A percentile compares a stretch with the other conserved stretches of the same genome.
phyloP scores from a whole-genome alignment of 2,329 filamentous ascomycete genomes.

The Meredithiella fracta region DNA sequence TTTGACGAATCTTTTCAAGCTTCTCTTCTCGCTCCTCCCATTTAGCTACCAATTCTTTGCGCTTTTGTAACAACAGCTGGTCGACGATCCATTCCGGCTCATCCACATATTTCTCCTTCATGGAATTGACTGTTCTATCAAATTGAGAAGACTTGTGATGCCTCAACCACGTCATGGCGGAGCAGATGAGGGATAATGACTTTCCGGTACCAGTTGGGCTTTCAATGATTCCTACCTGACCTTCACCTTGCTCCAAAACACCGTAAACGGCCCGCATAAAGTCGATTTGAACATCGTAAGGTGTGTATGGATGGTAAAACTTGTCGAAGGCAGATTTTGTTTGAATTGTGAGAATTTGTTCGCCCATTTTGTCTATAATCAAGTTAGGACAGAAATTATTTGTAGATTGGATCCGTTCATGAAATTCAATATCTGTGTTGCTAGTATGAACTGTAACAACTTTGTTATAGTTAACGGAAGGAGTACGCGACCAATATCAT shows the following conservation, averaged over 20 bases:
- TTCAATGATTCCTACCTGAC: conserved; percentile 76
- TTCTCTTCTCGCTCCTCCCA: conserved; percentile 61
- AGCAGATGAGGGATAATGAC: conserved; percentile 80
- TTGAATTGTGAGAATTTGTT: background rate
- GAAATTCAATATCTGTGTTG: background rate
- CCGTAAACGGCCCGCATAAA: conserved; percentile 77
- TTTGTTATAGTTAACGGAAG: too few relatives aligned
- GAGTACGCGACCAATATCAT: too few relatives aligned
- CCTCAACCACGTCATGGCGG: conserved; percentile 78
- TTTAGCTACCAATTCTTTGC: conserved; percentile 45
- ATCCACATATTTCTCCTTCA: conserved; percentile 34
- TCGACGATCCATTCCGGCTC: conserved; percentile 78
- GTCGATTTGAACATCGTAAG: conserved; percentile 72
- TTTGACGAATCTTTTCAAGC: conserved; percentile 47
- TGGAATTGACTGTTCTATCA: conserved; percentile 34
- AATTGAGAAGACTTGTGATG: conserved; percentile 51
- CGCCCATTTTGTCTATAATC: background rate
- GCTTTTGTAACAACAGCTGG: conserved; percentile 53
- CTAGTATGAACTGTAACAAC: background rate
- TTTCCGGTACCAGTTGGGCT: conserved; percentile 89
- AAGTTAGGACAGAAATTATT: background rate
- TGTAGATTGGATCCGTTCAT: too few relatives aligned
- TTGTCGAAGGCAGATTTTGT: conserved; percentile 23
- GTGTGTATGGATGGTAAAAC: conserved; percentile 76
- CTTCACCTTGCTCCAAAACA: conserved; percentile 51